Evolutionary conservation across 1,139 yeast genomes (phyloP), one percentile per base, ranked within the genome.

Genomic region (Lizanozyma gosingica): DNA sequence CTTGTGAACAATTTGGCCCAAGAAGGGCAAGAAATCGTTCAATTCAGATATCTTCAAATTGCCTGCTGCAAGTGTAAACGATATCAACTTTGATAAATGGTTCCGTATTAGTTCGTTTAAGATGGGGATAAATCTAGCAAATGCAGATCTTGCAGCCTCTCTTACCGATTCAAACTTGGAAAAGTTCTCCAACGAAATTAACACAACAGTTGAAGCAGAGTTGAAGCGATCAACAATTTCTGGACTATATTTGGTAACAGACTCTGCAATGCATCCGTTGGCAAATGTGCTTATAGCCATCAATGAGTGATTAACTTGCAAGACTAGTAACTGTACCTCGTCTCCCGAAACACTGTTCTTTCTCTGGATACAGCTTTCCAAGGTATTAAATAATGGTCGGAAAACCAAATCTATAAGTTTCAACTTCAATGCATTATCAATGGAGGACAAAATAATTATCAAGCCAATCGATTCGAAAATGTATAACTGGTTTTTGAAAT

Each of bases 241-340:
- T 46, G 48, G 51, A 49, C 59, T 45, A 54, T 63, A 47, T 35
- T 58, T 60, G 32, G 53, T 55, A 33, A 55, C 54, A 22, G 49
- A 49, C 38, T 65, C 70, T 38, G 70, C 71, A 47, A 79, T 83
- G 51, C 84, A 80, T 1, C 97, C 97, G 54, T 92, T 76, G 2
- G 90, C 84, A 53, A 90, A 73, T 0, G 96, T 86, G 33, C 97
- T 97, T 40, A 92, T 76, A 0, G 97, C 92, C 79, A 86, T 78
- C 38, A 94, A 63, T 35, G 82, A 74, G 57, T 92, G 97, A 57
- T 92, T 96, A 2, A 88, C 81, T 56, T 87, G 94, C 38, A 85
- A 61, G 3, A 82, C 71, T 33, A 73, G 55, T 38, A 71, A 67
- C 17, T 71, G 63, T 15, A 66, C 55, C 36, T 63, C 62, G 15